phyloP scores from a whole-genome alignment of 768 basidiomycete species.

The Russula lepida region DNA sequence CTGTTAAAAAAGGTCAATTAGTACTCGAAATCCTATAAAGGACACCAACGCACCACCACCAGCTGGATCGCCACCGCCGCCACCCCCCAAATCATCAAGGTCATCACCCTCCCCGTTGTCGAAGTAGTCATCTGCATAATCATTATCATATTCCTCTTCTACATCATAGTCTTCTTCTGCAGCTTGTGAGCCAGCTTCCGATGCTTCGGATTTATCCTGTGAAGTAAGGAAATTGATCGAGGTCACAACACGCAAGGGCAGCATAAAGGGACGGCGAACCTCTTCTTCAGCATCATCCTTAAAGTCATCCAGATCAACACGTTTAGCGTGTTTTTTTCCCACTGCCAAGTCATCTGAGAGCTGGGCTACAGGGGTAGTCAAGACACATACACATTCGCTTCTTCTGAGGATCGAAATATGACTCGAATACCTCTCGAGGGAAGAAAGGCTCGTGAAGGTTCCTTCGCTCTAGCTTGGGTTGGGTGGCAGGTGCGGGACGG shows the following conservation, averaged over 20 bases:
- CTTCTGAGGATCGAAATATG: constrained; percentile 69
- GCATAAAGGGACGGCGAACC: neutral
- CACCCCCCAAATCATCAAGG: constrained; percentile 66
- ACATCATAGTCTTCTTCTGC: constrained; percentile 74
- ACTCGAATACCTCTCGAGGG: constrained; percentile 65
- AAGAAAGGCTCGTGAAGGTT: constrained; percentile 73
- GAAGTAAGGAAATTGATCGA: neutral
- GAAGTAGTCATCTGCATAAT: constrained; percentile 87
- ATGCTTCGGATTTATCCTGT: constrained; percentile 65
- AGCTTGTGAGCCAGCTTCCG: constrained; percentile 57
- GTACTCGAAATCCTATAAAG: neutral
- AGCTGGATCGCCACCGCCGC: constrained; percentile 48
- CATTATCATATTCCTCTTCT: constrained; percentile 87
- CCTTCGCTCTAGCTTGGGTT: constrained; percentile 59
- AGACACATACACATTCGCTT: constrained; percentile 43
- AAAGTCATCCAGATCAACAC: constrained; percentile 19
- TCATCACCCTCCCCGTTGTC: constrained; percentile 84
- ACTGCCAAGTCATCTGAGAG: constrained; percentile 5
- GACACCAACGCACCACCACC: constrained; percentile 38
- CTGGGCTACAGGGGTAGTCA: neutral
- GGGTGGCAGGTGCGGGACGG: constrained; percentile 47
- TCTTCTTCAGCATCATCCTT: constrained; percentile 15
- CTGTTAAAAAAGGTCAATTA: constrained; percentile 9
- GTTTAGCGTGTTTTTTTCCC: constrained; percentile 8
- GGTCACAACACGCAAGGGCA: neutral